Conservation (phyloP, 345 rosid genomes). For the Eucalyptus melliodora region DNA sequence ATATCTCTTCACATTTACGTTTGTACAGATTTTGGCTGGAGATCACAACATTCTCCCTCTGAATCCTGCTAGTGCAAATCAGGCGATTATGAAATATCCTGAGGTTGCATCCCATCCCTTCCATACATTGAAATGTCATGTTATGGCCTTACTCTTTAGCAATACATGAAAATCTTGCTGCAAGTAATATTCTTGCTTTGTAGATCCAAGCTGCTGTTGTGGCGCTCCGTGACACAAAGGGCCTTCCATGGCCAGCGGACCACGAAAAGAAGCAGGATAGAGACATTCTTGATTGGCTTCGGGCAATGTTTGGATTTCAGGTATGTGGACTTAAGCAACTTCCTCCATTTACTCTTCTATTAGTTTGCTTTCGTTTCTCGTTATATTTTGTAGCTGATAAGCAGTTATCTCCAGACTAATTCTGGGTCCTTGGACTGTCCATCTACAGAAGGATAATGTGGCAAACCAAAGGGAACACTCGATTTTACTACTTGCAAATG, state of each 20-base stretch:
- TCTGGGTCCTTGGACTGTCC: background rate
- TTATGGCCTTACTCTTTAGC: background rate
- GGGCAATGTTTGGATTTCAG: constrained; percentile 98
- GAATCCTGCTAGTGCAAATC: constrained; percentile 95
- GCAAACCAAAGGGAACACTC: constrained; percentile 98
- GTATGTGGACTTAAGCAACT: constrained; percentile 8
- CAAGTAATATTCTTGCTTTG: background rate
- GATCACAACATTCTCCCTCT: constrained; percentile 90
- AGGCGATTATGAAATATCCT: constrained; percentile 92
- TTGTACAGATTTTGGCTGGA: background rate
- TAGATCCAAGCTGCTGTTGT: constrained; percentile 92
- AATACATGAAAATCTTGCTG: background rate
- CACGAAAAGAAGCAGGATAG: constrained; percentile 73
- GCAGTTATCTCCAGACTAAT: background rate
- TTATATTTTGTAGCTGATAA: background rate
- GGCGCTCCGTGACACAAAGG: constrained; percentile 92
- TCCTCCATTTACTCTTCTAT: background rate
- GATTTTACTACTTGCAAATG: constrained; percentile 90
- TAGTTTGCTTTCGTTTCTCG: background rate
- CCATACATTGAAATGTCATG: background rate
- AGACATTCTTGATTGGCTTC: constrained; percentile 98
- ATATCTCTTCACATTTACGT: constrained; percentile 39
- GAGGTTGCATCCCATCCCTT: constrained; percentile 35
- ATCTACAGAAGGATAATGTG: constrained; percentile 79
- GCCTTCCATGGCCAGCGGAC: constrained; percentile 93